Evolutionary conservation across 78 protist species (phyloP).

Genomic region (Guillardia theta): DNA sequence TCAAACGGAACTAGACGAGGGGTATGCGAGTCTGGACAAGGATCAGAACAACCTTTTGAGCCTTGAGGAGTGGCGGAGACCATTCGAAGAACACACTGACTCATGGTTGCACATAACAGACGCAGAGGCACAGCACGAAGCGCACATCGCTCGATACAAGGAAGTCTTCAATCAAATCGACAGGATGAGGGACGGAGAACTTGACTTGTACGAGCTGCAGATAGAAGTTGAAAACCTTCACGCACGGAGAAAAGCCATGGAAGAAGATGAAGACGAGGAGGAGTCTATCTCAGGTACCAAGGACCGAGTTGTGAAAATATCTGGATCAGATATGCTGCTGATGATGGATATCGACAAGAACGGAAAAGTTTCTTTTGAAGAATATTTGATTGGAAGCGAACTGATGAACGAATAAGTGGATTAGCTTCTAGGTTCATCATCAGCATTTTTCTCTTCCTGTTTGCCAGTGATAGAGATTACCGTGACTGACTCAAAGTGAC

Average conservation of each 20-base stretch:
- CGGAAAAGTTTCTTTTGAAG: background rate
- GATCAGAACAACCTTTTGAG: background rate
- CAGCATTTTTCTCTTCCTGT: no score
- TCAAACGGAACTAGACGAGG: background rate
- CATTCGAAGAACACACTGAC: conserved; percentile 16
- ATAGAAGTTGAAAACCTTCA: no score
- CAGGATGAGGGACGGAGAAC: no score
- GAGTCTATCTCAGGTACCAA: no score
- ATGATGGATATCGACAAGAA: background rate
- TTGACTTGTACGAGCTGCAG: no score
- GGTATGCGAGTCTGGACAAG: background rate
- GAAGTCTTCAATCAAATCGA: background rate
- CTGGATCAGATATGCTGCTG: background rate
- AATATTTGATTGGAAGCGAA: background rate
- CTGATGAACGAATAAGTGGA: no score
- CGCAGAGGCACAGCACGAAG: conserved; percentile 10
- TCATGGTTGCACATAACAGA: background rate
- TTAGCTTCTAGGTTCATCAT: no score
- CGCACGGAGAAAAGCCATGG: background rate
- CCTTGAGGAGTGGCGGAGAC: background rate
- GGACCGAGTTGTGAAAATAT: background rate
- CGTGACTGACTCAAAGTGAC: no score
- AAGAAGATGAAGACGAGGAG: background rate
- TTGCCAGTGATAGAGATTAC: no score
- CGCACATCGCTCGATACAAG: background rate